These are phyloP conservation scores for Podaxis rugospora DNA, from an alignment of 768 basidiomycete species.

Conservation along the genomic window DNA sequence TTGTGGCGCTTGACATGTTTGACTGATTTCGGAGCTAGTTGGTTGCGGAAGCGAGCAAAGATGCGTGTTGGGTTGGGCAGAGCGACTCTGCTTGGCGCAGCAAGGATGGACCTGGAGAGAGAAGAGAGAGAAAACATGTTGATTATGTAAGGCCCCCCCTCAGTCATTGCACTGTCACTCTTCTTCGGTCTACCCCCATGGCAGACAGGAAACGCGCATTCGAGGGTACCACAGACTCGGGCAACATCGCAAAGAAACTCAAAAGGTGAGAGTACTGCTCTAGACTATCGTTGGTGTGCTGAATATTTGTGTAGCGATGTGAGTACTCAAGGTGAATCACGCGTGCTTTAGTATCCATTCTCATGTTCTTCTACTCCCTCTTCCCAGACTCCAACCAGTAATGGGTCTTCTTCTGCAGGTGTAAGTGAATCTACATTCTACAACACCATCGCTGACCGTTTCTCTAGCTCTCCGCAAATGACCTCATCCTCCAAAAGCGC, in stretches of 20 bases:
- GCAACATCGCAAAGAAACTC: conserved; percentile 48
- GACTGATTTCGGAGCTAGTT: conserved; percentile 80
- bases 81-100: conserved; percentile 16
- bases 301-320: conserved; percentile 51
- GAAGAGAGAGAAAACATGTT: conserved; percentile 42
- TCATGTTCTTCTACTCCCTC: conserved; percentile 64
- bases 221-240: conserved; percentile 47
- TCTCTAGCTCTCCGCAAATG: conserved; percentile 46
- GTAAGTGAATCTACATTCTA: conserved; percentile 33
- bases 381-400: conserved; percentile 52
- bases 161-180: not conserved
- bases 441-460: conserved; percentile 1
- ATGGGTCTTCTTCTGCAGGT: conserved; percentile 30
- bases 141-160: conserved; percentile 20
- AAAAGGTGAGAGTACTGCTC: conserved; percentile 51
- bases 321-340: conserved; percentile 80
- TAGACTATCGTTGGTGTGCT: conserved; percentile 9
- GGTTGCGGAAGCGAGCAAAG: conserved; percentile 44
- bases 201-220: conserved; percentile 62
- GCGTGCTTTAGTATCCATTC: conserved; percentile 39
- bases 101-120: conserved; percentile 25
- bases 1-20: conserved; percentile 89
- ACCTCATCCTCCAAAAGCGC: conserved; percentile 76
- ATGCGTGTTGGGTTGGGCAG: conserved; percentile 28
- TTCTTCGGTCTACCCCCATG: conserved; percentile 31